Evolutionary conservation across 768 basidiomycete species (phyloP).

Genomic region (Mycena rebaudengoi): DNA sequence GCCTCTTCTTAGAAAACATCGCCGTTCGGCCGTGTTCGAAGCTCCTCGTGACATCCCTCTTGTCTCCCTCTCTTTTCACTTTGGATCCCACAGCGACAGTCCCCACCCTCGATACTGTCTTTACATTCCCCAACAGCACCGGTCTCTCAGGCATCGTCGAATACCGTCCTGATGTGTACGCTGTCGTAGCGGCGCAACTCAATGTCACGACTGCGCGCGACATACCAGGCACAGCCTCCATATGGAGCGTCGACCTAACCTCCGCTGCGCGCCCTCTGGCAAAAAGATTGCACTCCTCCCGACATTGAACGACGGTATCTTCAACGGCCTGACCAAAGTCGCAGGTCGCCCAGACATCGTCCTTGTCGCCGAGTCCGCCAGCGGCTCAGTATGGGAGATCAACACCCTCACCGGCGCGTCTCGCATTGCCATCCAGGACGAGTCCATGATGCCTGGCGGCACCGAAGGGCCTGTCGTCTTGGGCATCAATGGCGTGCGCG

Average conservation of each 20-base stretch:
- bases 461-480: neutral
- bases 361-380: constrained; percentile 7
- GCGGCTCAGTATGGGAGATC: constrained; percentile 14
- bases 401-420: constrained; percentile 9
- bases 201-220: constrained; percentile 4
- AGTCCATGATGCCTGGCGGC: constrained; percentile 1
- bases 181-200: neutral
- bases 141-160: constrained; percentile 8
- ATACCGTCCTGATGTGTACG: constrained; percentile 11
- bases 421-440: constrained; percentile 9
- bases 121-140: constrained; percentile 17
- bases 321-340: constrained; percentile 9
- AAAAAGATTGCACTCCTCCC: constrained; percentile 9
- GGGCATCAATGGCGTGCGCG: constrained; percentile 12
- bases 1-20: constrained; percentile 13
- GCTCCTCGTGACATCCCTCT: constrained; percentile 7
- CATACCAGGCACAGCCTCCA: constrained; percentile 5
- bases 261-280: neutral
- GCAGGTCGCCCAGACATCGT: constrained; percentile 14
- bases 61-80: constrained; percentile 2
- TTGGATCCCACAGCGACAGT: constrained; percentile 4
- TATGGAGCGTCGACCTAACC: constrained; percentile 15
- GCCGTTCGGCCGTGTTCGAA: constrained; percentile 11
- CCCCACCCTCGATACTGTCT: constrained; percentile 2
- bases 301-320: constrained; percentile 4